Evolutionary conservation across 1,284 basidiomycete genomes (phyloP), one percentile per base, ranked within the genome.

Genomic region (Mycena sp.): DNA sequence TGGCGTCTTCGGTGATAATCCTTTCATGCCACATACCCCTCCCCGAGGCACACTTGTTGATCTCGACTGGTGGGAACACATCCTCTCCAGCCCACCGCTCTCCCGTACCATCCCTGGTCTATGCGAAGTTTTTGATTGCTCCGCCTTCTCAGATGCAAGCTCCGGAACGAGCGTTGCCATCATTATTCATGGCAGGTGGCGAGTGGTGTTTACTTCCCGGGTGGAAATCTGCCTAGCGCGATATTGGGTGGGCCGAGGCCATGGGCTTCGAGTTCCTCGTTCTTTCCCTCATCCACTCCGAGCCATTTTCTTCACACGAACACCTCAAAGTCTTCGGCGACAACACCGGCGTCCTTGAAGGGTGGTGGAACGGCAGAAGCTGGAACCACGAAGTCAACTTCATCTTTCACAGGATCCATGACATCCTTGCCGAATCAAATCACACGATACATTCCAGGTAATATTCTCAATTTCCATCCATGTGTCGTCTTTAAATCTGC

Each of bases 61-160:
- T 21, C 58, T 61, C 16, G 17, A 44, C 3, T 61, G 58, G 58
- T 61, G 58, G 58, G 17, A 11, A 4, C 2, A 25, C 7, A 19
- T 25, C 7, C 58, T 52, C 50, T 17, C 48, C 4, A 14, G 21
- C 5, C 38, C 48, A 4, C 9, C 21, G 23, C 40, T 59, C 7
- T 26, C n/a, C 21, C 25, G 58, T 23, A 2, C 52, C 37, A 55
- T 61, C 35, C 59, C 59, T 1, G 59, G 59, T 14, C 52, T 52
- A 4, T 41, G 35, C 37, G 28, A 48, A 17, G 43, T 61, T 52
- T 2, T 65, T 10, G 73, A 81, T 56, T 7, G 69, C 25, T 16
- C 43, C 0, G 79, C 78, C 0, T 84, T 69, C 71, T 83, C 79
- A 0, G 80, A 83, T 69, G 81, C 81, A 4, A 83, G 81, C 73